Evolutionary conservation across 192 early-diverging fungal species (phyloP), one percentile per base, ranked within the genome.

Genomic region (Rhizoclosmatium sp.): DNA sequence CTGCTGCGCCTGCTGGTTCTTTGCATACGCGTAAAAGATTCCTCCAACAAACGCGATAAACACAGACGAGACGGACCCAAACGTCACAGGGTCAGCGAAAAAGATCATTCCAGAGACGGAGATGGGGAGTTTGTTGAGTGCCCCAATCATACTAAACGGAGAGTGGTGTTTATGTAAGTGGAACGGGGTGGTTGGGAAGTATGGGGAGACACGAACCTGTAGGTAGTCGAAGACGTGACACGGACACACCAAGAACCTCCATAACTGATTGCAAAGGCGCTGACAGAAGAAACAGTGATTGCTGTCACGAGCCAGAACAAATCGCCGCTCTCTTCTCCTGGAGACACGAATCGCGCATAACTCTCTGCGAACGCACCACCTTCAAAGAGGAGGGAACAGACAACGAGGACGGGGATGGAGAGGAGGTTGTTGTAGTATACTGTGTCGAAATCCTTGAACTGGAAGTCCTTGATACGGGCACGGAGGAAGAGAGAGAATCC

Each of bases 371-470:
- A 48, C 42, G 82, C 82, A 5, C 16, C 10, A 3, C 71, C 40
- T 78, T 90, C 89, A 39, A 81, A 51, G 4, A 86, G 19, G 19
- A 89, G 45, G 5, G 83, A 87, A 14, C 69, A 56, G 41, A 85
- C 59, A 3, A 87, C 39, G 4, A 91, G 85, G 16, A 90, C 85
- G 12, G 98, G 98, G 67, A 95, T 85, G 0, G 94, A 93, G 40
- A 99, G 86, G 47, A 96, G 78, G 78, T 97, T 98, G 91, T 99
- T 99, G 85, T 96, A 98, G 81, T 93, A 98, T 14, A 99, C 95
- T 3, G 97, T 98, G 83, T 99, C 98, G 85, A 96, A 97, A 80
- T 99, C 98, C 84, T 95, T 96, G 78, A 99, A 99, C 74, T 91
- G 90, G 74, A 95, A 93, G 75, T 92, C 83, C 86, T 93, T 94